A percentile compares a stretch with the other conserved stretches of the same genome.
phyloP scores from a whole-genome alignment of 106 monocot genomes.

The Dendrobium chrysotoxum region DNA sequence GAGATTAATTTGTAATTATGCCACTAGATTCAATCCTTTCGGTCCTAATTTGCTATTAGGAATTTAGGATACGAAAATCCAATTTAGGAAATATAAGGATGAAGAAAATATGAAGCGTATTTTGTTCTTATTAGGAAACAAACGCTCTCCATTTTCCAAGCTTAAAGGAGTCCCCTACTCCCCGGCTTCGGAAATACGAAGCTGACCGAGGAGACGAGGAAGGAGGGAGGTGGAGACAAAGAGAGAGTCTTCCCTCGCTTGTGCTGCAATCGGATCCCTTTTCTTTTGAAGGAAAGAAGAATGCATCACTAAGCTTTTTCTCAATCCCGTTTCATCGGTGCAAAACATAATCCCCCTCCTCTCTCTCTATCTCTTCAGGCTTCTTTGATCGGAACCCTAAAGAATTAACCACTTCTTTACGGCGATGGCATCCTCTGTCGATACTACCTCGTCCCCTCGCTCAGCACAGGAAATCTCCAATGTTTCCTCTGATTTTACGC shows the following conservation, averaged over 20 bases:
- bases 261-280: conserved; percentile 1
- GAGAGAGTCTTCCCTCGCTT: not conserved
- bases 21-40: too few species aligned
- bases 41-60: too few species aligned
- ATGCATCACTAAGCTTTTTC: not conserved
- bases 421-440: conserved; percentile 2
- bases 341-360: not conserved
- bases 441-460: not conserved
- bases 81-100: too few species aligned
- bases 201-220: not conserved
- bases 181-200: not conserved
- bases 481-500: not conserved
- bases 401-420: not conserved
- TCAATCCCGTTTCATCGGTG: not conserved
- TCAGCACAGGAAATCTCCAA: not conserved
- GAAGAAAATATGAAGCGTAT: too few species aligned
- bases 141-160: not conserved
- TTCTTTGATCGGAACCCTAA: conserved; percentile 7
- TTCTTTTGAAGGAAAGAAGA: not conserved
- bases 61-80: too few species aligned
- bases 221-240: not conserved
- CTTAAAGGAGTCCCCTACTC: not conserved
- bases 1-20: too few species aligned
- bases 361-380: not conserved
- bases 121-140: not conserved